A percentile compares a stretch with the other conserved stretches of the same genome.
Conservation (phyloP, 495 filamentous ascomycete genomes). For the Penicillium canescens region DNA sequence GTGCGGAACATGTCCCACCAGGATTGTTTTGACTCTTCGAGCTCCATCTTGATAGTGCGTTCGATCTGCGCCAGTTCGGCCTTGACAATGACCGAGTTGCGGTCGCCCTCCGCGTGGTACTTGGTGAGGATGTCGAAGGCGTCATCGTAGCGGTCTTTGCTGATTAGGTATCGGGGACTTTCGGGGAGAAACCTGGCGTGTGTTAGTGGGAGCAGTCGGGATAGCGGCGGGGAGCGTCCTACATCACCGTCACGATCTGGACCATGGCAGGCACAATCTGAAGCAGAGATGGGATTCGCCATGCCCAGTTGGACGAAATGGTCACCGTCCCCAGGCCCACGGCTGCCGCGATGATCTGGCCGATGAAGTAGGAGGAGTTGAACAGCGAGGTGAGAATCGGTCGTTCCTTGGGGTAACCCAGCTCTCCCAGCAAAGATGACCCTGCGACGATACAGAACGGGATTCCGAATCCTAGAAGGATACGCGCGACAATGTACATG, state of each 20-base stretch:
- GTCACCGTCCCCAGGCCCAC: conserved; percentile 57
- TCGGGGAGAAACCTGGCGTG: conserved; percentile 54
- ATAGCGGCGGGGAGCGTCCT: conserved; percentile 6
- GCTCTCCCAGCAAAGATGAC: conserved; percentile 64
- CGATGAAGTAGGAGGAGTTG: conserved; percentile 65
- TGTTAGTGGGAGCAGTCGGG: not conserved
- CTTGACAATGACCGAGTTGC: conserved; percentile 52
- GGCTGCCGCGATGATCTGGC: conserved; percentile 59
- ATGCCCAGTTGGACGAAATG: conserved; percentile 60
- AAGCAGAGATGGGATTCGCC: conserved; percentile 62
- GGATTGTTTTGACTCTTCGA: conserved; percentile 51
- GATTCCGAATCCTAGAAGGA: conserved; percentile 66
- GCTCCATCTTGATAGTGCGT: conserved; percentile 56
- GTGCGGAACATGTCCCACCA: conserved; percentile 58
- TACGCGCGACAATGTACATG: conserved; percentile 67
- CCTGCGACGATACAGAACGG: conserved; percentile 65
- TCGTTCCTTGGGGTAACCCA: conserved; percentile 66
- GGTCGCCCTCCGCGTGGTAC: conserved; percentile 62
- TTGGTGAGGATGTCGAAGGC: conserved; percentile 56
- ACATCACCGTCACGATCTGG: conserved; percentile 42
- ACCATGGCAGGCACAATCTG: conserved; percentile 46
- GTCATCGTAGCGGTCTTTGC: conserved; percentile 59
- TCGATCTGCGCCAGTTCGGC: conserved; percentile 64
- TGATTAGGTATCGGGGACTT: conserved; percentile 59
- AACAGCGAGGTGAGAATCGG: conserved; percentile 66